These are phyloP conservation scores for Leucocoprinus birnbaumii DNA, from an alignment of 768 basidiomycete genomes.

Conservation along the genomic window DNA sequence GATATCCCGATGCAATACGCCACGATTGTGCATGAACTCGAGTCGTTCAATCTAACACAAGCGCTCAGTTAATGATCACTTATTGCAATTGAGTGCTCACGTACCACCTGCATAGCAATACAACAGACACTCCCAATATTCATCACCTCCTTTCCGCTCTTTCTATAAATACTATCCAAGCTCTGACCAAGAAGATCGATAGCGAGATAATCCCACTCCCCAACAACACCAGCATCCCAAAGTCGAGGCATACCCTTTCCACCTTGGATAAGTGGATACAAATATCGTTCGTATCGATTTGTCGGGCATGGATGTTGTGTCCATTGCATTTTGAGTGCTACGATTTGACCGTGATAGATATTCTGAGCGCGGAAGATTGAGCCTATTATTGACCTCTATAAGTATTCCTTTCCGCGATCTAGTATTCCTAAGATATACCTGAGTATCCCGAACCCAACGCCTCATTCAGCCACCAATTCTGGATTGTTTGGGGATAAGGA, in stretches of 20 bases:
- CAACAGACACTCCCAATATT: conserved; percentile 72
- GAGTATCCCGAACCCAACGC: conserved; percentile 73
- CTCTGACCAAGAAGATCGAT: conserved; percentile 74
- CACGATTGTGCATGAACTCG: conserved; percentile 73
- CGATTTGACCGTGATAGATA: conserved; percentile 52
- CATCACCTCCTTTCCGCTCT: conserved; percentile 53
- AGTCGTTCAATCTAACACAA: conserved; percentile 60
- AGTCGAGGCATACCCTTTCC: conserved; percentile 71
- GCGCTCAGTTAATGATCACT: conserved; percentile 2
- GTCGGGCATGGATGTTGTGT: conserved; percentile 73
- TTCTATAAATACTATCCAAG: conserved; percentile 59
- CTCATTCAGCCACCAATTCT: conserved; percentile 59
- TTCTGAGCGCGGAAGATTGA: conserved; percentile 66
- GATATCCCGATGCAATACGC: conserved; percentile 75
- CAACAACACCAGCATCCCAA: conserved; percentile 58
- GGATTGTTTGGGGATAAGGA: conserved; percentile 39
- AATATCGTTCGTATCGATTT: conserved; percentile 63
- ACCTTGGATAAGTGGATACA: conserved; percentile 72
- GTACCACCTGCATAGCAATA: conserved; percentile 75
- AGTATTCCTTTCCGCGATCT: background rate
- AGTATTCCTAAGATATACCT: conserved; percentile 36
- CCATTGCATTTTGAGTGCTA: conserved; percentile 73
- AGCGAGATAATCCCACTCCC: conserved; percentile 68
- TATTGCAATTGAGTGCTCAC: conserved; percentile 20
- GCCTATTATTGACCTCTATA: conserved; percentile 35